These are phyloP conservation scores for Fraxinus pennsylvanica DNA, from an alignment of 257 asterid genomes.

Conservation along the genomic window DNA sequence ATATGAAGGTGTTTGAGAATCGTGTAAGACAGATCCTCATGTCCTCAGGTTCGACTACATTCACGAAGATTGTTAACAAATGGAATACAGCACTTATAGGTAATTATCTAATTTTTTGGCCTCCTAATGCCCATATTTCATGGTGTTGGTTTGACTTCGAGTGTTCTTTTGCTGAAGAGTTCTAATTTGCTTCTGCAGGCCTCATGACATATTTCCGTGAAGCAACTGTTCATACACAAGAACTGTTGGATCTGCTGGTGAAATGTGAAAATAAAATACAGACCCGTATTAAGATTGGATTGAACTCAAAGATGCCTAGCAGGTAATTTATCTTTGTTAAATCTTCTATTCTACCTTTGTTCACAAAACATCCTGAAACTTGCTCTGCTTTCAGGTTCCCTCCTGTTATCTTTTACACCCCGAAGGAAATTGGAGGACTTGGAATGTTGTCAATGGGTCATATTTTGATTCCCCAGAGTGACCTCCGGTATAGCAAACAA, in stretches of 20 bases:
- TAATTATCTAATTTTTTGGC: conserved; percentile 26
- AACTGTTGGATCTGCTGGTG: conserved; percentile 85
- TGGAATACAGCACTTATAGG: conserved; percentile 99
- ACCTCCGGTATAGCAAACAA: conserved; percentile 91
- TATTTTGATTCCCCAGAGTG: conserved; percentile 97
- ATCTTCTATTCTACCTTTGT: not conserved
- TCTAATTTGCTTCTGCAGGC: conserved; percentile 45
- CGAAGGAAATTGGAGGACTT: conserved; percentile 97
- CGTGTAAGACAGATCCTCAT: conserved; percentile 96
- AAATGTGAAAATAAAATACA: conserved; percentile 97
- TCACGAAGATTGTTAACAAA: conserved; percentile 97
- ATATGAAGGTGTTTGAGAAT: conserved; percentile 97
- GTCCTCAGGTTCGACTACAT: conserved; percentile 99
- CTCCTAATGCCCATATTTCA: conserved; percentile 8
- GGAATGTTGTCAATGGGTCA: conserved; percentile 99
- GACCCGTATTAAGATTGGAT: conserved; percentile 95
- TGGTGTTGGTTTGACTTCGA: conserved; percentile 12
- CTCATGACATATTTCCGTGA: conserved; percentile 99
- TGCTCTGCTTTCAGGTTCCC: conserved; percentile 65
- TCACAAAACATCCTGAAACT: conserved; percentile 7
- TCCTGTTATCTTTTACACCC: conserved; percentile 97
- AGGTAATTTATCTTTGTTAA: conserved; percentile 44
- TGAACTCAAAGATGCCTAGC: conserved; percentile 99
- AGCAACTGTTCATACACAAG: conserved; percentile 99
- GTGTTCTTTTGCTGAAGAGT: conserved; percentile 27